A percentile compares a stretch with the other conserved stretches of the same genome.
Evolutionary conservation across 73 alveolate species (phyloP).

Genomic region (Paraurostyla sp.): DNA sequence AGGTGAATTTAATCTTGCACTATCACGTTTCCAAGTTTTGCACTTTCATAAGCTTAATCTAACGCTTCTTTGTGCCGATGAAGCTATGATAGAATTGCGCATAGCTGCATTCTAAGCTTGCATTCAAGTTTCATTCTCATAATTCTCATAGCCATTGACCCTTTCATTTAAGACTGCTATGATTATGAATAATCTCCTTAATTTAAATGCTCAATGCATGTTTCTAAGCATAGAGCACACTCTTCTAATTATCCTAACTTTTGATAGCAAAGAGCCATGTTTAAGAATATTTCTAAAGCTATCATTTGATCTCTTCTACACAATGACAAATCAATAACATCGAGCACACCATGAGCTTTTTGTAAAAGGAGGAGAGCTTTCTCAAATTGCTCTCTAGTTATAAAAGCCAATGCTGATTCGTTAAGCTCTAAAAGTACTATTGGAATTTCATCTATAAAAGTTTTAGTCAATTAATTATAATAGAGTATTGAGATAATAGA

Average conservation of each 20-base stretch:
- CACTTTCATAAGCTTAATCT: constrained; percentile 29
- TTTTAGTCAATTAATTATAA: not conserved
- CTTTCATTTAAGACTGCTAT: not conserved
- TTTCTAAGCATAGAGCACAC: constrained; percentile 55
- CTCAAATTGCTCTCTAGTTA: constrained; percentile 67
- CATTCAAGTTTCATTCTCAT: constrained; percentile 46
- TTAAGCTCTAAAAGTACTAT: constrained; percentile 65
- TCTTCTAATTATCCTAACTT: constrained; percentile 51
- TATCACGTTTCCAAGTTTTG: constrained; percentile 8
- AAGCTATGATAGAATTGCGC: constrained; percentile 62
- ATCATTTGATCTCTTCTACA: constrained; percentile 52
- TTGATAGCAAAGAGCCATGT: constrained; percentile 64
- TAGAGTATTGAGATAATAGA: not conserved
- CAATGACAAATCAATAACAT: constrained; percentile 46
- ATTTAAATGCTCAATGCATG: constrained; percentile 39
- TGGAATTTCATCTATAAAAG: constrained; percentile 71
- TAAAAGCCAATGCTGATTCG: constrained; percentile 67
- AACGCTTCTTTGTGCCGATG: constrained; percentile 57
- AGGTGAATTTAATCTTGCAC: constrained; percentile 33
- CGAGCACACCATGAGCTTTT: constrained; percentile 75
- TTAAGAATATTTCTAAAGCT: constrained; percentile 37
- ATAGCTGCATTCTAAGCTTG: constrained; percentile 44
- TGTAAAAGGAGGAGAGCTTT: constrained; percentile 62
- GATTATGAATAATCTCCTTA: not conserved
- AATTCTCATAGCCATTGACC: constrained; percentile 49